A percentile compares a stretch with the other conserved stretches of the same genome.
phyloP scores from a whole-genome alignment of 1,139 yeast species.

The Hyphopichia fennica region DNA sequence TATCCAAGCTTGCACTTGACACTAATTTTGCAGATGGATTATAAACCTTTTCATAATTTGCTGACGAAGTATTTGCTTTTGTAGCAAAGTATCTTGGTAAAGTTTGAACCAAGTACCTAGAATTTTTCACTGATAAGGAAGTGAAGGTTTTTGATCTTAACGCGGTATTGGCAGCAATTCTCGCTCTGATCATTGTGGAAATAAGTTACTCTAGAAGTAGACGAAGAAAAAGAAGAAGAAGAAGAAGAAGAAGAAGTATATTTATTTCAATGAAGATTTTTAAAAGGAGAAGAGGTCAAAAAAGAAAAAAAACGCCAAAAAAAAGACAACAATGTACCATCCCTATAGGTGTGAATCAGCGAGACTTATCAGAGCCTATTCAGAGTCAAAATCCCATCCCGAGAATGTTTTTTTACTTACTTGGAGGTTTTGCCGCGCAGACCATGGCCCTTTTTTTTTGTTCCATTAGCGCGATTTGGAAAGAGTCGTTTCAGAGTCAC shows the following conservation, averaged over 20 bases:
- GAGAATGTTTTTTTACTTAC: no score
- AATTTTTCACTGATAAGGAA: background rate
- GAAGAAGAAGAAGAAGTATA: no score
- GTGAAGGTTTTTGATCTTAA: background rate
- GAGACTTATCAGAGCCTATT: no score
- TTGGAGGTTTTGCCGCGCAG: no score
- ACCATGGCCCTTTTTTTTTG: no score
- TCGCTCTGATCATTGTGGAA: background rate
- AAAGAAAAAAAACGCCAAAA: background rate
- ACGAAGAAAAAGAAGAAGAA: background rate
- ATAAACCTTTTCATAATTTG: conserved; percentile 40
- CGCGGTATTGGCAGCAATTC: background rate
- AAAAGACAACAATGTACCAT: background rate
- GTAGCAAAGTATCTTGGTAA: conserved; percentile 8
- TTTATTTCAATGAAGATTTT: background rate
- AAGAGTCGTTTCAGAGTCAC: no score
- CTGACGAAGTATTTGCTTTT: conserved; percentile 50
- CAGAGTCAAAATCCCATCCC: no score
- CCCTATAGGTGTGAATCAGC: background rate
- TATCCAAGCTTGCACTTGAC: conserved; percentile 56
- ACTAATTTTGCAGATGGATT: conserved; percentile 31
- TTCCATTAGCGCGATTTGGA: no score
- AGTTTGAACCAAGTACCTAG: no score
- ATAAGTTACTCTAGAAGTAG: background rate
- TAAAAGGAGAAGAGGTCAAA: background rate